A percentile compares a stretch with the other conserved stretches of the same genome.
Conservation (phyloP, 2,329 filamentous ascomycete genomes). For the Tricladium varicosporioides region DNA sequence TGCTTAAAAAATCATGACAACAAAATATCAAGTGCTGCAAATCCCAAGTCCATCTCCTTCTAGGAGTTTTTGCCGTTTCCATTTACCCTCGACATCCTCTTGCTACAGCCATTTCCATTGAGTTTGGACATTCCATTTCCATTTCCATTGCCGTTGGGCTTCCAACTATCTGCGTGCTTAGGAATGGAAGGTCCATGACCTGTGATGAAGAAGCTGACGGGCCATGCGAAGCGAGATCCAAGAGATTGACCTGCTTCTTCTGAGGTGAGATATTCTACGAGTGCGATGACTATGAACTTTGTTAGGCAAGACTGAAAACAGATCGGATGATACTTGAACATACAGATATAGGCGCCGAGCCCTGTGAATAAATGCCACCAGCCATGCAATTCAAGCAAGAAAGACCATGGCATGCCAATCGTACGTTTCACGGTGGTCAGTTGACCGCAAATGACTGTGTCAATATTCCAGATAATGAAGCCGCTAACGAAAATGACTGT, state of each 20-base stretch:
- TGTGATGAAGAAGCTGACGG: conserved; percentile 24
- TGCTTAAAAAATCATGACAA: too few relatives aligned
- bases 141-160: neutral
- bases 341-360: conserved; percentile 44
- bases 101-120: conserved; percentile 1
- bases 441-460: conserved; percentile 49
- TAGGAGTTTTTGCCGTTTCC: neutral
- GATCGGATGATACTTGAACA: conserved; percentile 4
- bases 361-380: conserved; percentile 65
- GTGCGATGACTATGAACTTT: conserved; percentile 29
- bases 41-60: too few relatives aligned
- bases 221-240: conserved; percentile 30
- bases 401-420: conserved; percentile 54
- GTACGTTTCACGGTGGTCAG: conserved; percentile 44
- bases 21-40: too few relatives aligned
- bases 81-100: conserved; percentile 5
- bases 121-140: neutral
- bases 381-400: conserved; percentile 57
- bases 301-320: neutral
- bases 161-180: neutral
- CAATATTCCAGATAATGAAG: conserved; percentile 56
- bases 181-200: conserved; percentile 3
- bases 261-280: conserved; percentile 36
- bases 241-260: conserved; percentile 31
- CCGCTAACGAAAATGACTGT: conserved; percentile 41